Conservation (phyloP, 768 basidiomycete genomes). For the Pulveroboletus sp. region DNA sequence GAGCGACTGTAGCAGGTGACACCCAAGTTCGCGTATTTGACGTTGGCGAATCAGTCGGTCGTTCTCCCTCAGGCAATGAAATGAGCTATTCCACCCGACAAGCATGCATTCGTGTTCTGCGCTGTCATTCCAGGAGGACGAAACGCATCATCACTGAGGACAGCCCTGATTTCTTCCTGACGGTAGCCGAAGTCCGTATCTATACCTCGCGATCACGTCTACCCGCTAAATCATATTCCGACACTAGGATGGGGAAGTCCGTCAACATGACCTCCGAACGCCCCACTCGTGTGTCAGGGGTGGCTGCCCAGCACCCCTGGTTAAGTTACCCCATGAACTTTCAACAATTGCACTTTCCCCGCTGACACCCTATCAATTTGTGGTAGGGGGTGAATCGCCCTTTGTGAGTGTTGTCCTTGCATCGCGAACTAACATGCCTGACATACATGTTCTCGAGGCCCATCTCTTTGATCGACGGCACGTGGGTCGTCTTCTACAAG, state of each 20-base stretch:
- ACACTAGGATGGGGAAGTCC: slow-evolving; percentile 74
- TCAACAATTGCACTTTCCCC: slow-evolving; percentile 74
- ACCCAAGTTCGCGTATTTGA: slow-evolving; percentile 76
- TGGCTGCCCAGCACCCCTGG: slow-evolving; percentile 67
- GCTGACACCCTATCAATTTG: slow-evolving; percentile 76
- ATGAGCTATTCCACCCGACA: slow-evolving; percentile 43
- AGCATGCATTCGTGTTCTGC: slow-evolving; percentile 49
- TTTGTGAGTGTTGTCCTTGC: slow-evolving; percentile 46
- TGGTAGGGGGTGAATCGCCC: slow-evolving; percentile 77
- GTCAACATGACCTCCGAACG: slow-evolving; percentile 80
- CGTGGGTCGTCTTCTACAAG: slow-evolving; percentile 51
- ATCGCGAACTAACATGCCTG: background rate
- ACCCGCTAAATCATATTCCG: slow-evolving; percentile 18
- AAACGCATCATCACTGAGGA: slow-evolving; percentile 80
- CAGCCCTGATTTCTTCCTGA: slow-evolving; percentile 69
- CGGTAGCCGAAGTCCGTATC: slow-evolving; percentile 66
- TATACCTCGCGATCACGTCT: background rate
- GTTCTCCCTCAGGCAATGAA: slow-evolving; percentile 39
- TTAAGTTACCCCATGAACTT: slow-evolving; percentile 59
- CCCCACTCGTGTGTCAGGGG: slow-evolving; percentile 54
- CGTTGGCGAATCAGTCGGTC: slow-evolving; percentile 41
- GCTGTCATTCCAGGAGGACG: slow-evolving; percentile 67
- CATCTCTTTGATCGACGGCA: slow-evolving; percentile 77
- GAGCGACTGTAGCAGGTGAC: slow-evolving; percentile 73
- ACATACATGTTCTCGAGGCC: slow-evolving; percentile 10